A percentile compares a stretch with the other conserved stretches of the same genome.
phyloP scores from a whole-genome alignment of 176 grass and related monocot species.

The Oryza coarctata region DNA sequence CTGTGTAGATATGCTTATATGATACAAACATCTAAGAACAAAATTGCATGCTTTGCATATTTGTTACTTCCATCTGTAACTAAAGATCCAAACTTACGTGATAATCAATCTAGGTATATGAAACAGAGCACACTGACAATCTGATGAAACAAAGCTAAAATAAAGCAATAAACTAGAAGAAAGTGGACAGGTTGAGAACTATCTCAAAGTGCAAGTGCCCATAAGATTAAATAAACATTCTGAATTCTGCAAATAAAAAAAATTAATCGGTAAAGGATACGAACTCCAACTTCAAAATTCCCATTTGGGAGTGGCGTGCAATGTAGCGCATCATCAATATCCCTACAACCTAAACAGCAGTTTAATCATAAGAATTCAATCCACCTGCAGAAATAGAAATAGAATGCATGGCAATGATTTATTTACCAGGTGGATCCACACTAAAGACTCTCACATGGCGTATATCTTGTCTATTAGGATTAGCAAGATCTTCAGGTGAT shows the following conservation, averaged over 20 bases:
- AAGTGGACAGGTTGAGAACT: background rate
- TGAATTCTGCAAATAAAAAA: slow-evolving; percentile 5
- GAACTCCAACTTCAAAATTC: slow-evolving; percentile 99
- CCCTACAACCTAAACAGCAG: slow-evolving; percentile 76
- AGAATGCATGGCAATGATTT: slow-evolving; percentile 31
- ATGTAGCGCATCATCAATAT: slow-evolving; percentile 99
- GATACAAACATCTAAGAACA: background rate
- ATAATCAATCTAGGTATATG: slow-evolving; percentile 4
- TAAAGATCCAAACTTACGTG: background rate
- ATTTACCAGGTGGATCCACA: slow-evolving; percentile 92
- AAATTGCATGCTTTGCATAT: background rate
- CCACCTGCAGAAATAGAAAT: slow-evolving; percentile 25
- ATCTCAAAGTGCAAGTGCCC: slow-evolving; percentile 27
- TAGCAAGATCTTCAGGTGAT: slow-evolving; percentile 82
- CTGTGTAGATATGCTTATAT: background rate
- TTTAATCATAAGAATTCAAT: slow-evolving; percentile 28
- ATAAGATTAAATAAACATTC: background rate
- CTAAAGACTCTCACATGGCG: slow-evolving; percentile 84
- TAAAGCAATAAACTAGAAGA: background rate
- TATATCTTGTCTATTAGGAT: slow-evolving; percentile 82
- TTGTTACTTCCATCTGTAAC: background rate
- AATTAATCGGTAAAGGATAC: slow-evolving; percentile 65
- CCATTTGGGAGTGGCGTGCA: slow-evolving; percentile 88
- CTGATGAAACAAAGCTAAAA: slow-evolving; percentile 13
- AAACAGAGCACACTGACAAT: slow-evolving; percentile 8